Evolutionary conservation across 768 basidiomycete species (phyloP).

Genomic region (Podaxis sp.): DNA sequence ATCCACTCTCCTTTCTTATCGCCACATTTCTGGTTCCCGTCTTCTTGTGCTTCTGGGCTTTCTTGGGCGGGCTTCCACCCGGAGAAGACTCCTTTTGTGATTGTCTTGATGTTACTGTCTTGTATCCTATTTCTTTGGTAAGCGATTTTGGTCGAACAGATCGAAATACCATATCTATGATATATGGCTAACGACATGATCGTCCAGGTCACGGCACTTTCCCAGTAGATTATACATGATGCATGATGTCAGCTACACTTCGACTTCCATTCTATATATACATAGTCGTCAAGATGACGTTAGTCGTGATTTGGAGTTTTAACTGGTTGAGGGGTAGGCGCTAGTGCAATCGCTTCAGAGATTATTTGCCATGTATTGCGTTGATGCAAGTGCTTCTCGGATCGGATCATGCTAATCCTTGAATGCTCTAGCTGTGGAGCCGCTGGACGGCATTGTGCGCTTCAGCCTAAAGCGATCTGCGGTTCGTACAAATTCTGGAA

Average conservation of each 20-base stretch:
- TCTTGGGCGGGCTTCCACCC: not conserved
- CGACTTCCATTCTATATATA: too few species aligned
- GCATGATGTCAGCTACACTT: too few species aligned
- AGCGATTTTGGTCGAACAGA: not conserved
- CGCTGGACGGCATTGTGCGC: too few species aligned
- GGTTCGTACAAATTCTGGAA: too few species aligned
- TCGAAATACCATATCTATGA: not conserved
- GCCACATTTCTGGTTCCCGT: not conserved
- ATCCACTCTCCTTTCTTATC: not conserved
- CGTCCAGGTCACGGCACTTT: not conserved
- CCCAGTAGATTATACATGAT: not conserved
- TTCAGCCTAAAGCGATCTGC: too few species aligned
- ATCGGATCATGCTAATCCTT: not conserved
- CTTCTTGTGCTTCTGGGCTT: not conserved
- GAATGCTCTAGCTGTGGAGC: not conserved
- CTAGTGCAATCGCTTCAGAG: not conserved
- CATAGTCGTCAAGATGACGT: not conserved
- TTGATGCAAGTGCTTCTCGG: too few species aligned
- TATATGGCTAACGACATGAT: not conserved
- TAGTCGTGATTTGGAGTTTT: not conserved
- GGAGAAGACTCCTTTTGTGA: not conserved
- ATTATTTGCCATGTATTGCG: not conserved
- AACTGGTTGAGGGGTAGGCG: not conserved
- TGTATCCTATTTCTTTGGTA: not conserved
- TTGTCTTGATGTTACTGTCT: not conserved